Evolutionary conservation across 352 stramenopile genomes (phyloP).

Genomic region (Pythium dissimile): DNA sequence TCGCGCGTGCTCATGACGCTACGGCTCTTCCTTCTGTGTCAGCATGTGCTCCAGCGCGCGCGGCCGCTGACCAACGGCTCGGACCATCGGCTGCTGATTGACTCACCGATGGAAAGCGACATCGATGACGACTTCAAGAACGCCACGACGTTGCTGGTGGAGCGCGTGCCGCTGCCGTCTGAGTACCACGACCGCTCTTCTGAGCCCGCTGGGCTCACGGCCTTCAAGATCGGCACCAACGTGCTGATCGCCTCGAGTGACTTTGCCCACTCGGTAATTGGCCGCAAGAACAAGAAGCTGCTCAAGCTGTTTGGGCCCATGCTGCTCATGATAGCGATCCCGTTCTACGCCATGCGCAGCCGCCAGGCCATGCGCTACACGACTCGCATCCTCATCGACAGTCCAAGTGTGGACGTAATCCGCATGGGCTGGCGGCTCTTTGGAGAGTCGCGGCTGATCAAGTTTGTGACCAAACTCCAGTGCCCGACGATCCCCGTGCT

Average conservation of each 20-base stretch:
- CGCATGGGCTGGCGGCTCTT: constrained; percentile 82
- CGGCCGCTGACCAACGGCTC: constrained; percentile 65
- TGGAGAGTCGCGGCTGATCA: constrained; percentile 73
- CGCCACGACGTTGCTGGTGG: constrained; percentile 70
- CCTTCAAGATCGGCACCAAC: constrained; percentile 82
- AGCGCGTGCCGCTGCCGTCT: constrained; percentile 72
- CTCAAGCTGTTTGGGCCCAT: constrained; percentile 51
- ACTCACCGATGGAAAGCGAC: constrained; percentile 79
- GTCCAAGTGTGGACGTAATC: constrained; percentile 82
- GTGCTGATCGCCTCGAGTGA: constrained; percentile 74
- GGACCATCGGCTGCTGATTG: constrained; percentile 76
- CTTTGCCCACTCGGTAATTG: constrained; percentile 73
- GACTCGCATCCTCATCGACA: constrained; percentile 76
- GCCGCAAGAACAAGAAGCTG: constrained; percentile 57
- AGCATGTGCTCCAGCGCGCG: constrained; percentile 79
- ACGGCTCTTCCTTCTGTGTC: constrained; percentile 74
- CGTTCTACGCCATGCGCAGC: constrained; percentile 82
- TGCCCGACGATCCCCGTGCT: constrained; percentile 62
- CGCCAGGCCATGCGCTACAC: constrained; percentile 67
- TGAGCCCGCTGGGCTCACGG: constrained; percentile 72
- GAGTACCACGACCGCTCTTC: constrained; percentile 86
- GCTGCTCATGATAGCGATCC: constrained; percentile 66
- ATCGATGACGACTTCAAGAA: constrained; percentile 89
- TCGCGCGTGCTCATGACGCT: constrained; percentile 81
- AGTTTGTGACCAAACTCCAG: constrained; percentile 59